Conservation (phyloP, 169 alveolate genomes). For the Plasmodium vivax region DNA sequence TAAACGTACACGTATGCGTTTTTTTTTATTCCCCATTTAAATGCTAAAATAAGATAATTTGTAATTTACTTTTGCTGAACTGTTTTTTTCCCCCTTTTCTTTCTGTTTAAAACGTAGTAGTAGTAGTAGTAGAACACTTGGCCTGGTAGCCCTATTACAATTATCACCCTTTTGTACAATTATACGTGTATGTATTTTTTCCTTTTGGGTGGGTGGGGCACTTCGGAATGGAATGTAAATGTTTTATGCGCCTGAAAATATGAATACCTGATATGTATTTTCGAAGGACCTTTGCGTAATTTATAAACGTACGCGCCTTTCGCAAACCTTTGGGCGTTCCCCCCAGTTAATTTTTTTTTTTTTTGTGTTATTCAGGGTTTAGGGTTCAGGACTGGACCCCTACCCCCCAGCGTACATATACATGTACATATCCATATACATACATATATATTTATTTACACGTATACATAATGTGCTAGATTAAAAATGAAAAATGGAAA, state of each 20-base stretch:
- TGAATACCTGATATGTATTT: neutral
- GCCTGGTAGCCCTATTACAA: neutral
- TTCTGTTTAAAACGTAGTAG: constrained; percentile 12
- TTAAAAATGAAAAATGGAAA: constrained; percentile 72
- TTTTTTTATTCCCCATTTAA: neutral
- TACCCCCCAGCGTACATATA: neutral
- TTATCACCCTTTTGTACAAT: neutral
- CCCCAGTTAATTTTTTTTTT: constrained; percentile 9
- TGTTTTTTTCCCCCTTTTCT: neutral
- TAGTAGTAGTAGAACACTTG: constrained; percentile 19
- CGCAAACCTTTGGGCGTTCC: neutral
- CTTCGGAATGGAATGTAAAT: neutral
- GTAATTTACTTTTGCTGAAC: constrained; percentile 22
- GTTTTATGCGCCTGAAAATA: neutral
- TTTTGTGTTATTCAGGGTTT: neutral
- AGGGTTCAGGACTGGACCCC: neutral
- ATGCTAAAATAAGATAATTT: constrained; percentile 15
- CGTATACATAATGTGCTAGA: constrained; percentile 18
- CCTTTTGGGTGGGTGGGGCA: neutral
- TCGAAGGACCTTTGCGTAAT: neutral
- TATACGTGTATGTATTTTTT: neutral
- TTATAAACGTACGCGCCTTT: neutral
- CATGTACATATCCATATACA: neutral
- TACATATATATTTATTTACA: neutral
- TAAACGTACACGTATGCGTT: neutral